Base-by-base conservation (phyloP, 352 stramenopile species). In the Pythium phragmiticola region DNA sequence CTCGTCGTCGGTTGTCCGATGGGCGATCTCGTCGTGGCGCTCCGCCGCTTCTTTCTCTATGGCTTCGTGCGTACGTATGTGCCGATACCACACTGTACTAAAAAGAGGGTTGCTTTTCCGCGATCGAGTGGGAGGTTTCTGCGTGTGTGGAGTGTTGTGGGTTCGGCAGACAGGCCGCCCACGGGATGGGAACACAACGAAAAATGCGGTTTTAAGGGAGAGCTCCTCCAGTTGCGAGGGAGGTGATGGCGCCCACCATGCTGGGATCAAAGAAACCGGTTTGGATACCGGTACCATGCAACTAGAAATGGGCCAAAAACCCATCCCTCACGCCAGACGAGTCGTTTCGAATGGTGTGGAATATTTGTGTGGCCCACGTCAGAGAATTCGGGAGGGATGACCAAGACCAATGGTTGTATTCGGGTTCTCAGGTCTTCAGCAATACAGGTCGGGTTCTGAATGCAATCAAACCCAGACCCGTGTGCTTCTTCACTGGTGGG, bases 81-180 rank as follows among this genome's bases (percentile, higher is more conserved):
- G 34, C 34, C 34, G 34, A 39, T 39, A 30, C 9, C 37, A 42
- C 37, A 42, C 11, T 42, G 37, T 17, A 42, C 14, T 17, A 17
- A 17, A 19, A n/a, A 26, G 45, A 50, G 45, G 51, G 34, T 47
- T 51, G 30, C 55, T 51, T 39, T 53, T 61, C 55, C 34, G 11
- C 23, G 19, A 21, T 59, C 39, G 52, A n/a, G 11, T 30, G 26
- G 14, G 41, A 14, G 39, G 43, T 43, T 55, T 55, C n/a, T 19
- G 33, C 19, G 56, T 63, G 56, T 45, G 43, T 30, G 26, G 26
- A 30, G 26, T 30, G 26, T 30, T 30, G 26, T 39, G 34, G 34
- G 34, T 39, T 63, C 56, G 23, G 45, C 56, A 63, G 56, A 63
- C 56, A 63, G 56, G 56, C 56, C 33, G 19, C 30, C 56, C 33